A percentile compares a stretch with the other conserved stretches of the same genome.
phyloP scores from a whole-genome alignment of 2,329 filamentous ascomycete genomes.

The Fusarium sp. region DNA sequence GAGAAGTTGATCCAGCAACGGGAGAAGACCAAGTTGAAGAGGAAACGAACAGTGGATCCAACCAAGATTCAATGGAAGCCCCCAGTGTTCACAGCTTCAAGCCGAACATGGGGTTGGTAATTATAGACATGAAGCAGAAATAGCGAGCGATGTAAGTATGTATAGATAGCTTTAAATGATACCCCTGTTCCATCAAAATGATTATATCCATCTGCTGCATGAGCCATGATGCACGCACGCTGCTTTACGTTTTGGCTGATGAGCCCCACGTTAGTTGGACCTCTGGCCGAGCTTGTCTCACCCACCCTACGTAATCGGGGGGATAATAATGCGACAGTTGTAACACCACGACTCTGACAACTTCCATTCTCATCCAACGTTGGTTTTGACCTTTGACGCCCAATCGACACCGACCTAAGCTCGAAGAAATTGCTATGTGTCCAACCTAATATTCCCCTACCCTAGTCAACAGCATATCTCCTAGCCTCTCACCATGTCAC shows the following conservation, averaged over 20 bases:
- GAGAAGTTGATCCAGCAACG: constrained; percentile 81
- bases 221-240: neutral
- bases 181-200: constrained; percentile 13
- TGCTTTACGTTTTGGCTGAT: neutral
- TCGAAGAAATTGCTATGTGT: neutral
- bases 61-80: constrained; percentile 91
- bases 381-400: neutral
- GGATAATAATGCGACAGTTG: constrained; percentile 22
- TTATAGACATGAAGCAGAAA: neutral
- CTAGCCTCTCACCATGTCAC: constrained; percentile 35
- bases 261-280: constrained; percentile 12
- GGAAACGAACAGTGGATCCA: constrained; percentile 78
- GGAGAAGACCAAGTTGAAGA: constrained; percentile 82
- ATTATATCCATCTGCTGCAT: no score
- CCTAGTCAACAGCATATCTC: neutral
- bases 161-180: constrained; percentile 30
- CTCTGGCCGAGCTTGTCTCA: neutral
- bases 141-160: neutral
- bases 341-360: constrained; percentile 1
- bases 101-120: constrained; percentile 95
- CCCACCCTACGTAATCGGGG: constrained; percentile 30
- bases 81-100: constrained; percentile 89
- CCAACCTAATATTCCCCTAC: neutral
- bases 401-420: neutral
- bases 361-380: neutral